Evolutionary conservation across 2,329 filamentous ascomycete species (phyloP).

Genomic region (Cladophialophora bantiana): DNA sequence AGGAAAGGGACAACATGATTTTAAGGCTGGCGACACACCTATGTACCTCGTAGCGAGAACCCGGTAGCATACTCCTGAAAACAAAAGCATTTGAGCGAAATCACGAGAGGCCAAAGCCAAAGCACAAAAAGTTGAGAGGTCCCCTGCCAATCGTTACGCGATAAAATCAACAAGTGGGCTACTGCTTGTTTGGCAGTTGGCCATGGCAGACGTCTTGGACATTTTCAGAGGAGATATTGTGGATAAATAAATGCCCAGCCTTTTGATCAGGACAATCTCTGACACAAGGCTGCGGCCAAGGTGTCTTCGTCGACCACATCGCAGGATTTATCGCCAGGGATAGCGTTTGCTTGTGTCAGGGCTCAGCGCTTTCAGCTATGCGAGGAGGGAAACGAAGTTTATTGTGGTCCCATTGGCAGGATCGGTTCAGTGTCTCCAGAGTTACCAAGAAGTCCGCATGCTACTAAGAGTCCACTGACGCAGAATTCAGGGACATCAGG

Average conservation of each 20-base stretch:
- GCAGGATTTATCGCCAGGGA: slow-evolving; percentile 8
- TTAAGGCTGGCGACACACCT: not conserved
- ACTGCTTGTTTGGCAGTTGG: not conserved
- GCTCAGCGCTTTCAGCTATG: slow-evolving; percentile 6
- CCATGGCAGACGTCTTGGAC: slow-evolving; percentile 9
- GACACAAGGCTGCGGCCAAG: slow-evolving; percentile 28
- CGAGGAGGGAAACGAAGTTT: not conserved
- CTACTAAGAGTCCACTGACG: slow-evolving; percentile 6
- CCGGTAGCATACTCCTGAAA: not conserved
- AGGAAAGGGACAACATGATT: not conserved
- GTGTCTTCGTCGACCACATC: not conserved
- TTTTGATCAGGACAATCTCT: slow-evolving; percentile 12
- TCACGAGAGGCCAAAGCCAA: not conserved
- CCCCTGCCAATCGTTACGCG: slow-evolving; percentile 26
- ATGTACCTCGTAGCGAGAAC: not conserved
- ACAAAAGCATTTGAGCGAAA: not conserved
- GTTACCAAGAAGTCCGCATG: slow-evolving; percentile 8
- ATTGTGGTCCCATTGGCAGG: slow-evolving; percentile 9
- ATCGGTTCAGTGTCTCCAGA: not conserved
- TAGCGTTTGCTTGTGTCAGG: not conserved
- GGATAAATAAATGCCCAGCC: slow-evolving; percentile 14
- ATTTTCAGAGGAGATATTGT: slow-evolving; percentile 1
- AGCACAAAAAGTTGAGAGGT: not conserved
- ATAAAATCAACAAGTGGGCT: slow-evolving; percentile 22
- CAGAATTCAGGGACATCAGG: slow-evolving; percentile 16